Percentiles rank a stretch among this genome's conserved stretches.
Evolutionary conservation across 805 yeast genomes (phyloP).

Genomic region (Saccharomycopsis malanga): DNA sequence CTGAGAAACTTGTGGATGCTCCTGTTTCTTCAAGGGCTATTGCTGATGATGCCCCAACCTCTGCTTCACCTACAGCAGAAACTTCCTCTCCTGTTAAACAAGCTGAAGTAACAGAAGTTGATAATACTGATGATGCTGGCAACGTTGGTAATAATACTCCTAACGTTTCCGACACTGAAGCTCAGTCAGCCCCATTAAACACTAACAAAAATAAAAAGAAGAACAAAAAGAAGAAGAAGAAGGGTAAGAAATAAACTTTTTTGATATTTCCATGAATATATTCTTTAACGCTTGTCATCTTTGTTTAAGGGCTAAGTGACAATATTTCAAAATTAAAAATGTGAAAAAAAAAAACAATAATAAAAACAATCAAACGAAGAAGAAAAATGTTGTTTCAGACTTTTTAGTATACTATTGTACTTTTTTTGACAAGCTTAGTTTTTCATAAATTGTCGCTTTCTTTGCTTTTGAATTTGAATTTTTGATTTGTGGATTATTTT

Average conservation of each 20-base stretch:
- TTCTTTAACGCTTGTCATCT: too few relatives aligned
- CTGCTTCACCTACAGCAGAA: conserved; percentile 3
- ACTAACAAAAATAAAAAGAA: background rate
- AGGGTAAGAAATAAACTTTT: background rate
- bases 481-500: too few relatives aligned
- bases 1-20: background rate
- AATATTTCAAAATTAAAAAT: too few relatives aligned
- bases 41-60: background rate
- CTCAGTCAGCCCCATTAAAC: background rate
- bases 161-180: background rate
- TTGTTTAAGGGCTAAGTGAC: too few relatives aligned
- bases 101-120: background rate
- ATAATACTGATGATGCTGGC: background rate
- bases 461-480: too few relatives aligned
- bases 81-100: background rate
- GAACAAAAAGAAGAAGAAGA: conserved; percentile 1
- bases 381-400: too few relatives aligned
- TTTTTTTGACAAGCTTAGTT: too few relatives aligned
- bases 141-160: background rate
- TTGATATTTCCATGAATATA: too few relatives aligned
- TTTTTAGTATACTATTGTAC: too few relatives aligned
- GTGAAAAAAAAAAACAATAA: too few relatives aligned
- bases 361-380: too few relatives aligned
- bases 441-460: too few relatives aligned
- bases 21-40: conserved; percentile 1